phyloP scores from a whole-genome alignment of 129 eudicot species.

The Helianthus annuus region DNA sequence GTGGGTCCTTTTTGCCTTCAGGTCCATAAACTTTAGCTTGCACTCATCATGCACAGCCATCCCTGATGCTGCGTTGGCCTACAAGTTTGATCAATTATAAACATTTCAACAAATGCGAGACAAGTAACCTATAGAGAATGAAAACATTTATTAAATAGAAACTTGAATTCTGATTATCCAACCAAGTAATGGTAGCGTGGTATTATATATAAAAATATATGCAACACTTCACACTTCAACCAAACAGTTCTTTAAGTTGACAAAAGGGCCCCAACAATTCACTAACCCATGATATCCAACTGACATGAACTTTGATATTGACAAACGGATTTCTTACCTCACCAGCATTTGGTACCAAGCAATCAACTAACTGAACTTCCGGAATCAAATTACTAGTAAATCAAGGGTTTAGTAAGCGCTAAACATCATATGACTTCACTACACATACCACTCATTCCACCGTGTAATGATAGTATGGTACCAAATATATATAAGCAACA shows the following conservation, averaged over 20 bases:
- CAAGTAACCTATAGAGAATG: not conserved
- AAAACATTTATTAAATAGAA: not conserved
- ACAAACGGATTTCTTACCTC: not conserved
- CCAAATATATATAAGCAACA: not conserved
- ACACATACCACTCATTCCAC: too few species aligned
- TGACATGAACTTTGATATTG: not conserved
- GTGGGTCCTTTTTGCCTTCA: constrained; percentile 48
- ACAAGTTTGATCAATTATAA: constrained; percentile 6
- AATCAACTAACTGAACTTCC: not conserved
- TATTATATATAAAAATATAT: not conserved
- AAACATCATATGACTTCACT: not conserved
- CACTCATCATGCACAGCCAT: constrained; percentile 53
- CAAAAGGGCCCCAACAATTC: not conserved
- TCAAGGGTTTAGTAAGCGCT: not conserved
- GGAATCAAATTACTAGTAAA: not conserved
- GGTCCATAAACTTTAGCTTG: constrained; percentile 51
- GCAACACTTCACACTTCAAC: constrained; percentile 6
- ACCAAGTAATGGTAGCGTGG: not conserved
- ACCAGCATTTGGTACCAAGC: not conserved
- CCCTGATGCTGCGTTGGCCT: constrained; percentile 44
- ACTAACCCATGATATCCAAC: not conserved
- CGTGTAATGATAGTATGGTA: not conserved
- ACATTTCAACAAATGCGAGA: not conserved
- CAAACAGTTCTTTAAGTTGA: not conserved
- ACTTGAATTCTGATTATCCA: not conserved